Evolutionary conservation across 2,329 filamentous ascomycete genomes (phyloP).

Genomic region (Chaetothyriales sp.): DNA sequence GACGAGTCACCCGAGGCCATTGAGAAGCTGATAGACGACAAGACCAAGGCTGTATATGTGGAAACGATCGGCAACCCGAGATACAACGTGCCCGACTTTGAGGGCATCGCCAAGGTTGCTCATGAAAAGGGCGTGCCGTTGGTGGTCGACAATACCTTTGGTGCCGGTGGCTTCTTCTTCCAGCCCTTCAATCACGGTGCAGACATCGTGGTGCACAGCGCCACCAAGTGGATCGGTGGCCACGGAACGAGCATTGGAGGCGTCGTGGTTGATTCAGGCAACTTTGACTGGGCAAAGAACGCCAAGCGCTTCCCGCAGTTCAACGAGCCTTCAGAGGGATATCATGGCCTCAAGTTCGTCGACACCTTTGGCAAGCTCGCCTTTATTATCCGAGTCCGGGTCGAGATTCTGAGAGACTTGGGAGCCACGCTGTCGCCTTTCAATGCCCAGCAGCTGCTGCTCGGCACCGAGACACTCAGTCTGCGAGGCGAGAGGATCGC

Average conservation of each 20-base stretch:
- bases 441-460: slow-evolving; percentile 75
- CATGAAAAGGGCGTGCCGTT: slow-evolving; percentile 49
- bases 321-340: slow-evolving; percentile 71
- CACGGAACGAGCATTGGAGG: slow-evolving; percentile 73
- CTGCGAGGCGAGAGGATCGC: slow-evolving; percentile 77
- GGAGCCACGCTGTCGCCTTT: slow-evolving; percentile 77
- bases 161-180: slow-evolving; percentile 70
- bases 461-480: slow-evolving; percentile 80
- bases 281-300: slow-evolving; percentile 76
- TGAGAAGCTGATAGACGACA: slow-evolving; percentile 64
- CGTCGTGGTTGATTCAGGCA: slow-evolving; percentile 66
- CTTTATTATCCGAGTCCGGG: slow-evolving; percentile 71
- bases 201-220: slow-evolving; percentile 78
- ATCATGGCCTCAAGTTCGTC: slow-evolving; percentile 88
- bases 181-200: slow-evolving; percentile 73
- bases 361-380: slow-evolving; percentile 74
- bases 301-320: slow-evolving; percentile 81
- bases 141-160: slow-evolving; percentile 79
- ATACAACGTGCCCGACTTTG: slow-evolving; percentile 78
- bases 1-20: slow-evolving; percentile 55
- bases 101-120: slow-evolving; percentile 64
- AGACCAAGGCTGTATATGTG: slow-evolving; percentile 74
- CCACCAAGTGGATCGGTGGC: slow-evolving; percentile 86
- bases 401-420: slow-evolving; percentile 80
- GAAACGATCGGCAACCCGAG: slow-evolving; percentile 80